A percentile compares a stretch with the other conserved stretches of the same genome.
These are phyloP conservation scores for Suillus placidus DNA, from an alignment of 768 basidiomycete genomes.

Conservation along the genomic window DNA sequence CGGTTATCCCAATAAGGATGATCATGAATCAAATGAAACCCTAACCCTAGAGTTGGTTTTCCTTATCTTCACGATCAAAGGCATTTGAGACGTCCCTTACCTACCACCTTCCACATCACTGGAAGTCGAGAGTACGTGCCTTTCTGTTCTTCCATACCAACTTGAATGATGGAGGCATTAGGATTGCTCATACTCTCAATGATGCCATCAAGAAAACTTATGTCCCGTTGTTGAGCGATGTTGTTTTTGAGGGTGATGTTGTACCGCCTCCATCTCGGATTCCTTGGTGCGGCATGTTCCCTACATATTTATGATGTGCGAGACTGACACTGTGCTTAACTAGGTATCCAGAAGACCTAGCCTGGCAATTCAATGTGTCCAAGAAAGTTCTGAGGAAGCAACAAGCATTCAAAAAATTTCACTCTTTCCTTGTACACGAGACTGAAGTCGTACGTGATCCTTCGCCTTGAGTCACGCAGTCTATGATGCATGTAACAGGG, in stretches of 20 bases:
- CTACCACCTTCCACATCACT: constrained; percentile 92
- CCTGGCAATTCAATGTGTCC: constrained; percentile 94
- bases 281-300: constrained; percentile 61
- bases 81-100: constrained; percentile 71
- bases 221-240: no score
- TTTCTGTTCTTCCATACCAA: neutral
- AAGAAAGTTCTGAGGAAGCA: constrained; percentile 87
- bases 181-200: constrained; percentile 75
- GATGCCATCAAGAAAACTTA: constrained; percentile 71
- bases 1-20: no score
- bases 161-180: constrained; percentile 29
- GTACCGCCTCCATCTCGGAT: constrained; percentile 83
- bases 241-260: constrained; percentile 77
- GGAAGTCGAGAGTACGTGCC: constrained; percentile 78
- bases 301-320: neutral
- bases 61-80: constrained; percentile 19
- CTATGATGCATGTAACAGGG: constrained; percentile 54
- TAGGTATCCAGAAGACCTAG: constrained; percentile 94
- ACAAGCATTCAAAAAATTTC: constrained; percentile 91
- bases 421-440: constrained; percentile 95
- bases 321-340: neutral
- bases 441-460: constrained; percentile 82
- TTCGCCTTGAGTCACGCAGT: neutral
- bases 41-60: constrained; percentile 10
- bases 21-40: no score